Conservation (phyloP, 1,284 basidiomycete genomes). For the Melampsora larici-populina region DNA sequence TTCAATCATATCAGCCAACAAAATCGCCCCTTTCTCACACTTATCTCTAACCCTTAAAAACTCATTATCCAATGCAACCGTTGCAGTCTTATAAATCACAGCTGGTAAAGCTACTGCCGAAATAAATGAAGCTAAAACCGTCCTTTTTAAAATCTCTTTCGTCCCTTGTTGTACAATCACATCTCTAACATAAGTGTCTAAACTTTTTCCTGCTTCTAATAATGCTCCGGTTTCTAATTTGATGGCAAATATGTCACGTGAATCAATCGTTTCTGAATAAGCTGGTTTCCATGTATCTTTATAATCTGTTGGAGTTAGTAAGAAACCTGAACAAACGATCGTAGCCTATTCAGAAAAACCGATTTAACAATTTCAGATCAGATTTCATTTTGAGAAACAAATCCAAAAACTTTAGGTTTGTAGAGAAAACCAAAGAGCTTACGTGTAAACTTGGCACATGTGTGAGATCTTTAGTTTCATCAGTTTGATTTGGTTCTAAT, state of each 20-base stretch:
- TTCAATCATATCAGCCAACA: constrained; percentile 42
- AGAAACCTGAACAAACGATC: constrained; percentile 32
- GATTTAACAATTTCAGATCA: neutral
- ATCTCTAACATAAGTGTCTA: constrained; percentile 35
- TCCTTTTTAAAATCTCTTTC: constrained; percentile 31
- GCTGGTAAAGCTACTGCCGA: constrained; percentile 33
- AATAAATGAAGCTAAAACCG: constrained; percentile 30
- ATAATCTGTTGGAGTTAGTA: constrained; percentile 35
- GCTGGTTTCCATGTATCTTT: constrained; percentile 37
- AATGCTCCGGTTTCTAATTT: constrained; percentile 33
- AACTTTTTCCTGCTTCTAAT: constrained; percentile 22
- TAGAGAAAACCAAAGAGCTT: neutral
- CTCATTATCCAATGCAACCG: constrained; percentile 36
- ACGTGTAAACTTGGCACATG: constrained; percentile 42
- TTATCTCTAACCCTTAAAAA: constrained; percentile 38
- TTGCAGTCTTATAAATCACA: constrained; percentile 36
- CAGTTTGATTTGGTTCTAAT: constrained; percentile 42
- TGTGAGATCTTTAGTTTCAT: constrained; percentile 1
- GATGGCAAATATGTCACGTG: constrained; percentile 32
- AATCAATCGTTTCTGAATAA: constrained; percentile 26
- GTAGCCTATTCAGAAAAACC: constrained; percentile 16
- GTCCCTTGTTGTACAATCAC: constrained; percentile 27
- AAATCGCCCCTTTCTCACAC: constrained; percentile 36
- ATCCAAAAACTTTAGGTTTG: neutral
- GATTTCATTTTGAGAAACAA: neutral